Percentiles rank a stretch among this genome's conserved stretches.
phyloP scores from a whole-genome alignment of 192 early-diverging fungal species.

The Spinellus fusiger region DNA sequence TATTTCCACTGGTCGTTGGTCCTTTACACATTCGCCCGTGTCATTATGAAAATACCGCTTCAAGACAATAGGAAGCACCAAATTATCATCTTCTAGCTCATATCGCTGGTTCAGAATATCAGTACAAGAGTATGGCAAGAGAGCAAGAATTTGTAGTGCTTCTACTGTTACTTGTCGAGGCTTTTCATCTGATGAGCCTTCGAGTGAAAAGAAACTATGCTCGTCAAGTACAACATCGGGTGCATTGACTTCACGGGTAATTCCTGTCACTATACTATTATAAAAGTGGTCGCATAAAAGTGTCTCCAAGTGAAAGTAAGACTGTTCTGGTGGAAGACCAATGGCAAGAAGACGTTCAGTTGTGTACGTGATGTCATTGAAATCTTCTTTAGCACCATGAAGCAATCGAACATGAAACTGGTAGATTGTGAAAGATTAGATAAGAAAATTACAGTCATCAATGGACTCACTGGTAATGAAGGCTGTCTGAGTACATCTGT shows the following conservation, averaged over 20 bases:
- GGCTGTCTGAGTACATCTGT: not conserved
- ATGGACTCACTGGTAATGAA: constrained; percentile 1
- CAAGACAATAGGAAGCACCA: not conserved
- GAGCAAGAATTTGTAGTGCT: not conserved
- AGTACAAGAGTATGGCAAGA: not conserved
- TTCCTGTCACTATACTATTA: not conserved
- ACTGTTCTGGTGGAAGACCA: not conserved
- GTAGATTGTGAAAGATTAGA: not conserved
- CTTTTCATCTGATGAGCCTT: not conserved
- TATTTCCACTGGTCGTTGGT: not conserved
- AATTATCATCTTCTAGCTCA: not conserved
- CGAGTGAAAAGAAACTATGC: not conserved
- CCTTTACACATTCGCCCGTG: not conserved
- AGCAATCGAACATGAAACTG: constrained; percentile 6
- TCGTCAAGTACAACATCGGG: too few relatives aligned
- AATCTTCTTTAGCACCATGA: constrained; percentile 4
- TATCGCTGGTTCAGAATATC: too few relatives aligned
- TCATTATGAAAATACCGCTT: not conserved
- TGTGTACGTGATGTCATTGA: not conserved
- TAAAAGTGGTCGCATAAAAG: not conserved
- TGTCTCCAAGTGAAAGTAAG: not conserved
- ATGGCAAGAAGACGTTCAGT: not conserved
- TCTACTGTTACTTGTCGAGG: not conserved
- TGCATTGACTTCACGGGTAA: not conserved
- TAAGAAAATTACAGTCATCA: not conserved